Base-by-base conservation (phyloP, 176 grass and related monocot species). In the Oryza australiensis region DNA sequence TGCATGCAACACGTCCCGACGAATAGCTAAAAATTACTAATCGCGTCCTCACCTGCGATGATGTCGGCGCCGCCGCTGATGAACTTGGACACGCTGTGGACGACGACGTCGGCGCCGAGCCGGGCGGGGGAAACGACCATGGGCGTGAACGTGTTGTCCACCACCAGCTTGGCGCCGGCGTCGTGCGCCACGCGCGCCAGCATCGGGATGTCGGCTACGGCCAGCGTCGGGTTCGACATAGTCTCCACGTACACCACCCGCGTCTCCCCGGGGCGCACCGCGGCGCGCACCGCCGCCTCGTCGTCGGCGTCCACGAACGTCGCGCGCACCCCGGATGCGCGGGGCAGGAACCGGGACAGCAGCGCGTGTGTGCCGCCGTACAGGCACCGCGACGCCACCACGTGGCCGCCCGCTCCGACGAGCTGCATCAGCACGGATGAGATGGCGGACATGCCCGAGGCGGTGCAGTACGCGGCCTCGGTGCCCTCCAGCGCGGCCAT, bases 41-140 rank as follows among this genome's bases (percentile, higher is more conserved):
- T 1, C 4, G 48, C 48, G 53, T n/a, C 18, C 5, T 60, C 88
- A 98, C 95, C 95, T 57, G 95, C 95, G 72, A 98, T 98, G 70
- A 98, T 81, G 75, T 98, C 95, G 11, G 88, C 95, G 66, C 92
- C 95, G n/a, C 95, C 95, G 83, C 90, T 98, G 79, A 98, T 98
- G 88, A 93, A 98, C 84, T 98, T 98, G 74, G 95, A 89, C 11
- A 98, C 95, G 84, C 95, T 98, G 86, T 98, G 95, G 26, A 98
- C 84, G 60, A 98, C 92, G 79, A 98, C 88, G 68, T 98, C 95
- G 13, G 95, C 92, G 38, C 95, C 95, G 76, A 95, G 88, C 0
- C 88, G 80, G 4, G 95, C 95, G 6, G 95, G 95, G 1, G 95
- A 95, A 29, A 98, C 68, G 7, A 98, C 55, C 6, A 98, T 85